Evolutionary conservation across 306 rosid species (phyloP).

Genomic region (Styphnolobium japonicum): DNA sequence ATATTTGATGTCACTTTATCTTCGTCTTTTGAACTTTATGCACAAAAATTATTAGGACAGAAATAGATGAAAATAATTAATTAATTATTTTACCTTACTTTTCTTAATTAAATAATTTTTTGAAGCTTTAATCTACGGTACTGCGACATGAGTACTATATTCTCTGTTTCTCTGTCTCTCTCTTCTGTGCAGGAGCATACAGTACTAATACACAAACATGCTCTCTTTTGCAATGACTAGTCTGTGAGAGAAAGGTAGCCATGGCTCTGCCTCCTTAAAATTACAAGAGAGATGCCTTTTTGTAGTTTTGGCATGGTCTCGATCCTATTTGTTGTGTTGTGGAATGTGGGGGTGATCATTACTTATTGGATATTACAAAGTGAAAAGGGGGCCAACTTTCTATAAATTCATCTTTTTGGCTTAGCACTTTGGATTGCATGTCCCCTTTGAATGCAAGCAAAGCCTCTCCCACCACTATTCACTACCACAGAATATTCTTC

Average conservation of each 20-base stretch:
- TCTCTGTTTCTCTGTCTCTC: constrained; percentile 21
- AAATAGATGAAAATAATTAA: not conserved
- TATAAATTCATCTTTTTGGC: constrained; percentile 53
- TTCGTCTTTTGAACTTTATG: too few species aligned
- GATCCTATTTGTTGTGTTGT: constrained; percentile 21
- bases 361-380: constrained; percentile 49
- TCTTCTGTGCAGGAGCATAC: constrained; percentile 3
- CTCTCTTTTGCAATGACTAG: constrained; percentile 39
- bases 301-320: constrained; percentile 2
- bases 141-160: constrained; percentile 26
- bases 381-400: constrained; percentile 81
- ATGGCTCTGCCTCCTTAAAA: not conserved
- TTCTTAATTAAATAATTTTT: too few species aligned
- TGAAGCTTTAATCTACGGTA: constrained; percentile 16
- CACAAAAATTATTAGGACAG: constrained; percentile 3
- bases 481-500: constrained; percentile 39
- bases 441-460: constrained; percentile 52
- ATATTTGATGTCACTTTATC: too few species aligned
- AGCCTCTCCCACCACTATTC: constrained; percentile 30
- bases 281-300: constrained; percentile 2
- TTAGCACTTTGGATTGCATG: constrained; percentile 67
- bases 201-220: constrained; percentile 18
- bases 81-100: not conserved
- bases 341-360: constrained; percentile 43
- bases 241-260: constrained; percentile 32